These are phyloP conservation scores for Cornus controversa DNA, from an alignment of 148 eudicot genomes.

Conservation along the genomic window DNA sequence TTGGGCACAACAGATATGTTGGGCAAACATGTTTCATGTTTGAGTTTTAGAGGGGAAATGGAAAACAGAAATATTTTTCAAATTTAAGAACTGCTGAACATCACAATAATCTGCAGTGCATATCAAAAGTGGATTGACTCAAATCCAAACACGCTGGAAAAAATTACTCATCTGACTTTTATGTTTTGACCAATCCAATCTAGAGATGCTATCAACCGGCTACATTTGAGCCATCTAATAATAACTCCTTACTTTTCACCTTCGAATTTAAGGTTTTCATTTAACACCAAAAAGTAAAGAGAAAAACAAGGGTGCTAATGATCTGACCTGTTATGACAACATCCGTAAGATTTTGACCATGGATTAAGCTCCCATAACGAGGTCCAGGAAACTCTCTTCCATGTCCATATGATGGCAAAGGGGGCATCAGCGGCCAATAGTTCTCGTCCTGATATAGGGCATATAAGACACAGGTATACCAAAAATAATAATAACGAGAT, in stretches of 20 bases:
- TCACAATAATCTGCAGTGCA: neutral
- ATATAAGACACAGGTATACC: constrained; percentile 6
- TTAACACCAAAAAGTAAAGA: neutral
- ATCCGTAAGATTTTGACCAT: constrained; percentile 92
- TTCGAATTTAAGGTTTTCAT: neutral
- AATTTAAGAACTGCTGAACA: too few species aligned
- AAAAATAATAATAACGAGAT: neutral
- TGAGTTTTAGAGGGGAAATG: too few species aligned
- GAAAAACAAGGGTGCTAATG: neutral
- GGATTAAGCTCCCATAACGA: constrained; percentile 92
- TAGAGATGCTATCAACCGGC: neutral
- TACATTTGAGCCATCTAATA: neutral
- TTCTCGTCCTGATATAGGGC: constrained; percentile 69
- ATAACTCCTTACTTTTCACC: constrained; percentile 6
- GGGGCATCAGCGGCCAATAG: constrained; percentile 92
- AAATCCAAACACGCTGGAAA: neutral
- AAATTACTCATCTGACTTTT: neutral
- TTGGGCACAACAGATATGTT: too few species aligned
- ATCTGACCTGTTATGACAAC: constrained; percentile 88
- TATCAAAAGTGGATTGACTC: neutral
- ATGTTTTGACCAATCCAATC: neutral
- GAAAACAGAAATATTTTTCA: too few species aligned
- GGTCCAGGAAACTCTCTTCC: constrained; percentile 96
- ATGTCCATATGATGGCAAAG: constrained; percentile 88
- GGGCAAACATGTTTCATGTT: too few species aligned